Conservation (phyloP, 768 basidiomycete genomes). For the Phaffia tasmanica region DNA sequence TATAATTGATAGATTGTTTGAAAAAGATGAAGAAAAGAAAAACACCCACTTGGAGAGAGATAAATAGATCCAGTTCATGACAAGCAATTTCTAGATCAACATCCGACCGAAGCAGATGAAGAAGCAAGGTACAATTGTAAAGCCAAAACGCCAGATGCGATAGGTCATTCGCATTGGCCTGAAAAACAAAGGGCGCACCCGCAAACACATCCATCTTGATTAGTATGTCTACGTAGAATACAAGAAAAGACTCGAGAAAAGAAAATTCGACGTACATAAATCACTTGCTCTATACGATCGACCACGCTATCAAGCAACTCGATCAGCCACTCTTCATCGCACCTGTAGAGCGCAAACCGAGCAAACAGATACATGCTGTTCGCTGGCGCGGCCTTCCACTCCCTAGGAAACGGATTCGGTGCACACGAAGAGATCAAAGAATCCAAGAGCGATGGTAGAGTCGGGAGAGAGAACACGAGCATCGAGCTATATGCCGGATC, state of each 20-base stretch:
- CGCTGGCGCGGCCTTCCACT: conserved; percentile 62
- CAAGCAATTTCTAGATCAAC: conserved; percentile 51
- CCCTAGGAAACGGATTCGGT: conserved; percentile 50
- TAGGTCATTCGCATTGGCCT: conserved; percentile 76
- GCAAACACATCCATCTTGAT: too few relatives aligned
- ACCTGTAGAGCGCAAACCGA: conserved; percentile 60
- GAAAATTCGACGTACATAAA: conserved; percentile 57
- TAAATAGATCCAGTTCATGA: conserved; percentile 70
- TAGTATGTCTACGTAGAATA: background rate
- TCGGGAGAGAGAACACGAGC: conserved; percentile 80
- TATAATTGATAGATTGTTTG: background rate
- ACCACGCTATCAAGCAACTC: conserved; percentile 83
- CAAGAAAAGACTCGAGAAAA: background rate
- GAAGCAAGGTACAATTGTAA: conserved; percentile 77
- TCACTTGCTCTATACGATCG: conserved; percentile 79
- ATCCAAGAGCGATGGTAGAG: conserved; percentile 66
- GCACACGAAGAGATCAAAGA: conserved; percentile 67
- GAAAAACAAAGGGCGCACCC: background rate
- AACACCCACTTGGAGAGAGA: conserved; percentile 46
- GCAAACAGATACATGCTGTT: conserved; percentile 82
- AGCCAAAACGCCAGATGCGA: conserved; percentile 86
- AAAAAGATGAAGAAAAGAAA: background rate
- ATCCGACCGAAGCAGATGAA: conserved; percentile 59
- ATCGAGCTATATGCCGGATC: conserved; percentile 65
- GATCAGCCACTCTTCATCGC: conserved; percentile 83